These are phyloP conservation scores for Antrodiella citrinella DNA, from an alignment of 768 basidiomycete species.

Conservation along the genomic window DNA sequence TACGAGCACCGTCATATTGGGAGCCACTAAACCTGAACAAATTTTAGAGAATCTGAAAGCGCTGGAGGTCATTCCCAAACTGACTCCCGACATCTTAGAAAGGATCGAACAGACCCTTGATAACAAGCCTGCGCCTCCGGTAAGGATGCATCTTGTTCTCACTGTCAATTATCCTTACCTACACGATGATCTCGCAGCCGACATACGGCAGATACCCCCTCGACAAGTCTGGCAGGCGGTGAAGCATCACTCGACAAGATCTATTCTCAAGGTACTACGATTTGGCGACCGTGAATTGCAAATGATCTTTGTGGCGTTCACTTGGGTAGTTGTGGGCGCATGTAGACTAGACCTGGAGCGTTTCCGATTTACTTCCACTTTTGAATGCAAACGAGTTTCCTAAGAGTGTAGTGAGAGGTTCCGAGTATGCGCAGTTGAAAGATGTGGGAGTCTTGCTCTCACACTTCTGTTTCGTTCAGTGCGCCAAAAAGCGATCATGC, in stretches of 20 bases:
- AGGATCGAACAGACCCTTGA: slow-evolving; percentile 62
- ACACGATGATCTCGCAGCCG: slow-evolving; percentile 3
- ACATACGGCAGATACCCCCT: slow-evolving; percentile 14
- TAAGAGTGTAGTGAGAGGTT: no score
- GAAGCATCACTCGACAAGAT: not conserved
- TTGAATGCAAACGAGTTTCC: no score
- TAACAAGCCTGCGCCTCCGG: slow-evolving; percentile 37
- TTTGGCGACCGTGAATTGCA: no score
- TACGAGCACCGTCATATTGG: slow-evolving; percentile 59
- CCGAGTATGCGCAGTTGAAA: no score
- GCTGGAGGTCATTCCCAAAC: slow-evolving; percentile 63
- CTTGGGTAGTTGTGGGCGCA: not conserved
- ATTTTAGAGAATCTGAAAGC: slow-evolving; percentile 63
- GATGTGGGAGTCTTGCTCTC: no score
- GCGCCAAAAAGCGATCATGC: no score
- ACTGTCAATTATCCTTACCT: not conserved
- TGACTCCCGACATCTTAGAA: slow-evolving; percentile 55
- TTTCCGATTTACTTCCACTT: no score
- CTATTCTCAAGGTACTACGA: not conserved
- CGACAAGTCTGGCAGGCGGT: slow-evolving; percentile 14
- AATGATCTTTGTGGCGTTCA: not conserved
- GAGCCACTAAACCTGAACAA: slow-evolving; percentile 56
- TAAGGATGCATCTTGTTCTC: slow-evolving; percentile 18
- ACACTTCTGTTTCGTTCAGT: no score
- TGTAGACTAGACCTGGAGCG: no score